Evolutionary conservation across 495 filamentous ascomycete species (phyloP), one percentile per base, ranked within the genome.

Genomic region (Hyaloscypha finlandica): DNA sequence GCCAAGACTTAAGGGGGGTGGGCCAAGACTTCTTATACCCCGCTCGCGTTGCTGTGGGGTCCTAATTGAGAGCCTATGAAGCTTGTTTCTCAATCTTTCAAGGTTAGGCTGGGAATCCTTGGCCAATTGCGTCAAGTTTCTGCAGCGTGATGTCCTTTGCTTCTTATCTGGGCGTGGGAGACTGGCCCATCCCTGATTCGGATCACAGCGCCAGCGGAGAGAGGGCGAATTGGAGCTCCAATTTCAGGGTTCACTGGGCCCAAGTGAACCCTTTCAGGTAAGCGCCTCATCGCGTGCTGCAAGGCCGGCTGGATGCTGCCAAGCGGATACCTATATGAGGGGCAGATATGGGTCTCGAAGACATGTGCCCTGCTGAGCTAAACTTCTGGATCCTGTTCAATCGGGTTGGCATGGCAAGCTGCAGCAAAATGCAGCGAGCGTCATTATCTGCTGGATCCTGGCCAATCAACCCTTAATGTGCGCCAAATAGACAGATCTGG

Each of bases 11-110:
- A 51, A 67, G 12, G 59, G 65, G 59, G 59, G 65, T 25, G n/a
- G 57, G 16, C 42, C 42, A 48, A 48, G 42, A 42, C 56, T 12
- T 52, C 37, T 63, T 56, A 63, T 63, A 64, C 57, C 64, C 64
- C 58, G 58, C 57, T 25, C 51, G n/a, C 8, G n/a, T 6, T 25
- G 29, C 30, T 52, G 52, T 61, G 57, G 30, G 30, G 57, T 29
- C 29, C 25, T 2, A 25, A 25, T 8, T 66, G 6, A 54, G 53
- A 67, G 45, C 29, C 55, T 60, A n/a, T 22, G 2, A 12, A 51
- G 25, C 37, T 45, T 48, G 42, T 48, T 48, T 48, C 11, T 19
- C 8, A 11, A 19, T 4, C 42, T 4, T 48, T 48, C 42, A 31
- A n/a, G 42, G 39, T 0, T n/a, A 2, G 1, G 30, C 30, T 39